Percentiles rank a stretch among this genome's conserved stretches.
phyloP scores from a whole-genome alignment of 495 filamentous ascomycete species.

The Penicillium cataractarum region DNA sequence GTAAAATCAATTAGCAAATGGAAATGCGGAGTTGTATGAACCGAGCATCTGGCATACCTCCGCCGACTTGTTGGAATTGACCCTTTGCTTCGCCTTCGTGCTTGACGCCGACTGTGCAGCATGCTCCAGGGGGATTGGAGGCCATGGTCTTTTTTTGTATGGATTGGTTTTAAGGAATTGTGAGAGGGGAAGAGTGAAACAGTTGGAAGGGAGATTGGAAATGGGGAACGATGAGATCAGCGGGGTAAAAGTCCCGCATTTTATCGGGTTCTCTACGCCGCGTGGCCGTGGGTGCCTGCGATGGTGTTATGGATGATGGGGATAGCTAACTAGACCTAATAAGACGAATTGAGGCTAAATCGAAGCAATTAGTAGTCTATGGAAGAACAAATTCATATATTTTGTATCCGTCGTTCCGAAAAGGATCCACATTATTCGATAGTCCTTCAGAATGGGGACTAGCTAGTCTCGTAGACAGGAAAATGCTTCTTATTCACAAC shows the following conservation, averaged over 20 bases:
- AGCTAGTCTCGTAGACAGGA: not conserved
- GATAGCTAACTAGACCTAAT: not conserved
- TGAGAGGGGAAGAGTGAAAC: not conserved
- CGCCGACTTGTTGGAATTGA: slow-evolving; percentile 28
- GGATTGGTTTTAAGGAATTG: not conserved
- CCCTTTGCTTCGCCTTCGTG: slow-evolving; percentile 39
- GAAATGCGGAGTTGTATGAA: not conserved
- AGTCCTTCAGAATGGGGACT: not conserved
- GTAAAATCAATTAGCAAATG: not conserved
- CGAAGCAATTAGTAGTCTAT: not conserved
- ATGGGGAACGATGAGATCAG: not conserved
- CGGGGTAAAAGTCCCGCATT: not conserved
- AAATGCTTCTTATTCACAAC: not conserved
- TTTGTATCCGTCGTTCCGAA: not conserved
- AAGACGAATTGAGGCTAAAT: not conserved
- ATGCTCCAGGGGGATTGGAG: slow-evolving; percentile 48
- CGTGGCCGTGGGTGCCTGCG: not conserved
- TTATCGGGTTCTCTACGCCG: not conserved
- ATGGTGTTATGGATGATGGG: not conserved
- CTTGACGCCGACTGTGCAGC: slow-evolving; percentile 48
- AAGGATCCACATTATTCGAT: not conserved
- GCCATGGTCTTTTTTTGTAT: slow-evolving; percentile 48
- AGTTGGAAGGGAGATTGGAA: not conserved
- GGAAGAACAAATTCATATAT: not conserved
- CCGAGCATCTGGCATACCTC: slow-evolving; percentile 17